Conservation (phyloP, 176 grass and related monocot species). For the Canna indica region DNA sequence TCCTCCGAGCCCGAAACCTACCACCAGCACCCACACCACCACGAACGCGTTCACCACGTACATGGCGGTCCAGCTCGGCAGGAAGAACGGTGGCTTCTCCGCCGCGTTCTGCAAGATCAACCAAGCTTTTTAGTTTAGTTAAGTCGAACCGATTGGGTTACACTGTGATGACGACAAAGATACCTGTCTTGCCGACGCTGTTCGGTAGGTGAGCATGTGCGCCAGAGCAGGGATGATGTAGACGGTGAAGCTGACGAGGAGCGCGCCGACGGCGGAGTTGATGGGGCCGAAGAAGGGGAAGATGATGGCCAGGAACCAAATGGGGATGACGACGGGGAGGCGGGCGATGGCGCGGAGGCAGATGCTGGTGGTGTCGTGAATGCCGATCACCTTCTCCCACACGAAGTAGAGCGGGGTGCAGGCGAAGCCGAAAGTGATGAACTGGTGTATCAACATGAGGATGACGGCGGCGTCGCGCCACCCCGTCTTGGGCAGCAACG, state of each 20-base stretch:
- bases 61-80: constrained; percentile 74
- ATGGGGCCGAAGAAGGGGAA: constrained; percentile 25
- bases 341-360: constrained; percentile 18
- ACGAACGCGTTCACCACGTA: constrained; percentile 66
- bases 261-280: constrained; percentile 20
- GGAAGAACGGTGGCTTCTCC: constrained; percentile 66
- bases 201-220: constrained; percentile 21
- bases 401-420: constrained; percentile 88
- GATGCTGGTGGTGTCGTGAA: constrained; percentile 36
- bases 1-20: constrained; percentile 75
- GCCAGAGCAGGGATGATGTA: constrained; percentile 17
- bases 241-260: constrained; percentile 24
- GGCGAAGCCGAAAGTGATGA: constrained; percentile 87
- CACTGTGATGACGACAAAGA: neutral
- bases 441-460: constrained; percentile 80
- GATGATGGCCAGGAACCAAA: constrained; percentile 23
- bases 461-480: constrained; percentile 57
- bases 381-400: constrained; percentile 69
- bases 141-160: neutral
- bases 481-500: constrained; percentile 35
- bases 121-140: neutral
- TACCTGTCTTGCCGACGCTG: constrained; percentile 4
- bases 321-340: constrained; percentile 18
- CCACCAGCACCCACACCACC: constrained; percentile 75
- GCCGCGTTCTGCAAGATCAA: constrained; percentile 44